Percentiles rank a stretch among this genome's conserved stretches.
These are phyloP conservation scores for Rubia yunnanensis DNA, from an alignment of 257 asterid genomes.

Conservation along the genomic window DNA sequence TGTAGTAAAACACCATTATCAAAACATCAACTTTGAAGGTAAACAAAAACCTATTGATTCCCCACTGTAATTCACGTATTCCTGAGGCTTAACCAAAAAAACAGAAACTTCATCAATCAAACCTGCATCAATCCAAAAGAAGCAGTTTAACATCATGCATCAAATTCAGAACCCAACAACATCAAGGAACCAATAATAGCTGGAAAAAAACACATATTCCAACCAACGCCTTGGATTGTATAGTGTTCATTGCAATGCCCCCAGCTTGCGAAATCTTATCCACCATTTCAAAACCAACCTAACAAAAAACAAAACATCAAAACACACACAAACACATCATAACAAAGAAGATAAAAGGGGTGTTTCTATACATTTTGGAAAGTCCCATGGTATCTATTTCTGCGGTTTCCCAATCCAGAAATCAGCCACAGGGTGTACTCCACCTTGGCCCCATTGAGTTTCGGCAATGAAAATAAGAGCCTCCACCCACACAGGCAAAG, in stretches of 20 bases:
- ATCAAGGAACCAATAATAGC: too few species aligned
- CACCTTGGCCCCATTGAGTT: slow-evolving; percentile 39
- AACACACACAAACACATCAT: too few species aligned
- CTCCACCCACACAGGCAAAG: too few species aligned
- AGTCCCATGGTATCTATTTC: slow-evolving; percentile 84
- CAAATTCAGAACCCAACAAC: not conserved
- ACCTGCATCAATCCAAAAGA: slow-evolving; percentile 42
- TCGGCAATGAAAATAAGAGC: too few species aligned
- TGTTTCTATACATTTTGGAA: slow-evolving; percentile 65
- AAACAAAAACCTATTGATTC: slow-evolving; percentile 54
- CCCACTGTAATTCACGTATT: slow-evolving; percentile 92
- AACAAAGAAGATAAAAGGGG: not conserved
- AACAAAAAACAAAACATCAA: slow-evolving; percentile 1
- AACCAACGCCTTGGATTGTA: slow-evolving; percentile 78
- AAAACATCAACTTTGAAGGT: not conserved
- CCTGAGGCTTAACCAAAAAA: slow-evolving; percentile 82
- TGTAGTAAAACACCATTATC: too few species aligned
- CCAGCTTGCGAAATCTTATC: slow-evolving; percentile 66
- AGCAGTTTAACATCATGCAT: not conserved
- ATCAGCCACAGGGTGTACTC: slow-evolving; percentile 96
- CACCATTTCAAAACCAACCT: slow-evolving; percentile 95
- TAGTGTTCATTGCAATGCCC: slow-evolving; percentile 78
- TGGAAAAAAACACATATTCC: slow-evolving; percentile 75
- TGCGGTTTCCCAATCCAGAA: slow-evolving; percentile 96
- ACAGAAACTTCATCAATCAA: slow-evolving; percentile 80